A percentile compares a stretch with the other conserved stretches of the same genome.
phyloP scores from a whole-genome alignment of 1,284 basidiomycete species.

The Ustilago lituana region DNA sequence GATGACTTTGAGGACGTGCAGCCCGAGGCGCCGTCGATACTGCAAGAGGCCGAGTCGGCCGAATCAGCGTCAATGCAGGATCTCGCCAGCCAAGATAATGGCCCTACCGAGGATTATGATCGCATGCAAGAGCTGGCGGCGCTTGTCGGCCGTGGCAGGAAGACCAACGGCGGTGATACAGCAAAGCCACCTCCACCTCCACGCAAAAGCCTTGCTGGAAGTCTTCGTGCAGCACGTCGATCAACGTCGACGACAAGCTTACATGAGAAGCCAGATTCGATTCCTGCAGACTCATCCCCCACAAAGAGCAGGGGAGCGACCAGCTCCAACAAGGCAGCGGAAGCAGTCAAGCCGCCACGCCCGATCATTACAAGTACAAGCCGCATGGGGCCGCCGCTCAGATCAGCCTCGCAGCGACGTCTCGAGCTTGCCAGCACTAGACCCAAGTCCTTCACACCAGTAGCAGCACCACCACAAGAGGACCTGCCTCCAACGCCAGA shows the following conservation, averaged over 20 bases:
- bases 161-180: background rate
- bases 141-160: slow-evolving; percentile 23
- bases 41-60: slow-evolving; percentile 9
- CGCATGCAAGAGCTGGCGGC: slow-evolving; percentile 46
- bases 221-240: slow-evolving; percentile 38
- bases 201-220: slow-evolving; percentile 42
- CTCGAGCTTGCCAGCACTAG: slow-evolving; percentile 13
- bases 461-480: slow-evolving; percentile 8
- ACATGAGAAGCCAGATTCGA: slow-evolving; percentile 13
- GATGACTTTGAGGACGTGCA: slow-evolving; percentile 45
- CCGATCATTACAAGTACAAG: background rate
- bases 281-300: slow-evolving; percentile 1
- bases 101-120: slow-evolving; percentile 2
- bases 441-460: slow-evolving; percentile 4
- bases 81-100: background rate
- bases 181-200: slow-evolving; percentile 17
- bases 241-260: slow-evolving; percentile 15
- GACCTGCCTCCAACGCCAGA: slow-evolving; percentile 32
- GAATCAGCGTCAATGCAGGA: too few relatives aligned
- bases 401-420: slow-evolving; percentile 41
- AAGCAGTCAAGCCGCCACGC: background rate
- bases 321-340: background rate
- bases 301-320: background rate
- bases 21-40: slow-evolving; percentile 8
- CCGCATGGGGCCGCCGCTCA: slow-evolving; percentile 36